Percentiles rank a stretch among this genome's conserved stretches.
phyloP scores from a whole-genome alignment of 225 moss, liverwort and hornwort species.

The Polytrichum formosum region DNA sequence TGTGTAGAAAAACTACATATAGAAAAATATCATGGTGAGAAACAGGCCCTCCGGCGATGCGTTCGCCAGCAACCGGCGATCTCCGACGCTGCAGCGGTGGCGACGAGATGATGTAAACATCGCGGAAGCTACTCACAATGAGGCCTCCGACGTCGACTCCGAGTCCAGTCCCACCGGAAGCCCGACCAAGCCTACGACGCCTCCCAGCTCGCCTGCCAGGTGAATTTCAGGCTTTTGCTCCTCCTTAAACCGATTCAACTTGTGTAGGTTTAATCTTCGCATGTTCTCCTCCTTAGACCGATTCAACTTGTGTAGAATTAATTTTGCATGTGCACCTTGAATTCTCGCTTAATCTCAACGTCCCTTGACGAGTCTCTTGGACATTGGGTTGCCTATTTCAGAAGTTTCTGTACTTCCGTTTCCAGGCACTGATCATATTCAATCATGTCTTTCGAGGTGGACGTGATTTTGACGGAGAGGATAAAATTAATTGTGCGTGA shows the following conservation, averaged over 20 bases:
- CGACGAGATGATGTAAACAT: slow-evolving; percentile 39
- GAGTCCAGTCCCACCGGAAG: too few species aligned
- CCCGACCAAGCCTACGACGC: too few species aligned
- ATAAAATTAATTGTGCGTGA: too few species aligned
- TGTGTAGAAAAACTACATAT: too few species aligned
- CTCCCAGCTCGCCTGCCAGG: too few species aligned
- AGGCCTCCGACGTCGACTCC: background rate
- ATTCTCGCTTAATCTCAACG: too few species aligned
- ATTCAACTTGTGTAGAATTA: too few species aligned
- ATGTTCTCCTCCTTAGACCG: too few species aligned
- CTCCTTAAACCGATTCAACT: too few species aligned
- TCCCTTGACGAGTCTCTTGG: background rate
- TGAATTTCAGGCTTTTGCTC: too few species aligned
- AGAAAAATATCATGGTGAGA: slow-evolving; percentile 29
- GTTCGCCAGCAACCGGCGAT: slow-evolving; percentile 50
- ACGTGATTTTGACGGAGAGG: background rate
- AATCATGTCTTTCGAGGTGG: background rate
- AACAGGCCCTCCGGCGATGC: slow-evolving; percentile 51
- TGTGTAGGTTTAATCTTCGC: too few species aligned
- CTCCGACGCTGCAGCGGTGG: slow-evolving; percentile 34
- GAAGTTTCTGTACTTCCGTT: background rate
- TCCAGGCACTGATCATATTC: background rate
- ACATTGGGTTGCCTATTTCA: background rate
- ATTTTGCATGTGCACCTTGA: too few species aligned
- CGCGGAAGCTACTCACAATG: slow-evolving; percentile 12